These are phyloP conservation scores for Hordeum marinum DNA, from an alignment of 176 grass and related monocot genomes.

Conservation along the genomic window DNA sequence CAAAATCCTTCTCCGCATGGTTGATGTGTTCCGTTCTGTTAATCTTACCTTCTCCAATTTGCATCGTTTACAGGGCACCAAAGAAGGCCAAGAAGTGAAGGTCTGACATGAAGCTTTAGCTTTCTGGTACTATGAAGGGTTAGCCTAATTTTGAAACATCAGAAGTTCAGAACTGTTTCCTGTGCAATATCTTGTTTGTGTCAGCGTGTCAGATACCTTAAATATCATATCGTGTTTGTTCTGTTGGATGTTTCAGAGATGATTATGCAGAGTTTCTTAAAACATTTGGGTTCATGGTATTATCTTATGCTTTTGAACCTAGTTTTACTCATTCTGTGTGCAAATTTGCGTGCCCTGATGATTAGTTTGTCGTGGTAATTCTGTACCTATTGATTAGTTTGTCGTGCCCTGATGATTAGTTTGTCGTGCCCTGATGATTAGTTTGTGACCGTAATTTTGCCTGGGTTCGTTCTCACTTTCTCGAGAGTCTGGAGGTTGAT, in stretches of 20 bases:
- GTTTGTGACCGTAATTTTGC: no score
- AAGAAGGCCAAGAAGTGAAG: slow-evolving; percentile 60
- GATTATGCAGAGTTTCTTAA: slow-evolving; percentile 18
- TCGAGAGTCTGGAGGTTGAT: no score
- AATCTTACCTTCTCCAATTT: neutral
- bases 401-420: no score
- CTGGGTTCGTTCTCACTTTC: no score
- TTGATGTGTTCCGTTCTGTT: neutral
- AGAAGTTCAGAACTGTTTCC: slow-evolving; percentile 12
- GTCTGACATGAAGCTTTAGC: slow-evolving; percentile 23
- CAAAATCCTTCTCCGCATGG: neutral
- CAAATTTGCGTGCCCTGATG: neutral
- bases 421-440: no score
- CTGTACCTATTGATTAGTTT: no score
- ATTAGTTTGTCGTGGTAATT: no score
- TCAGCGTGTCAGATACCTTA: slow-evolving; percentile 14
- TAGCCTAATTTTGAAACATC: slow-evolving; percentile 25
- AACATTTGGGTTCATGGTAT: neutral
- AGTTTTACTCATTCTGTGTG: neutral
- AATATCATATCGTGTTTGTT: neutral
- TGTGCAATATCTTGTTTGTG: slow-evolving; percentile 4
- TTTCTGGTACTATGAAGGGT: slow-evolving; percentile 6
- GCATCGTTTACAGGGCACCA: slow-evolving; percentile 23
- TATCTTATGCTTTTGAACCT: neutral
- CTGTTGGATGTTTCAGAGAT: slow-evolving; percentile 20